Conservation (phyloP, 176 grass and related monocot species). For the Calamus simplicifolius region DNA sequence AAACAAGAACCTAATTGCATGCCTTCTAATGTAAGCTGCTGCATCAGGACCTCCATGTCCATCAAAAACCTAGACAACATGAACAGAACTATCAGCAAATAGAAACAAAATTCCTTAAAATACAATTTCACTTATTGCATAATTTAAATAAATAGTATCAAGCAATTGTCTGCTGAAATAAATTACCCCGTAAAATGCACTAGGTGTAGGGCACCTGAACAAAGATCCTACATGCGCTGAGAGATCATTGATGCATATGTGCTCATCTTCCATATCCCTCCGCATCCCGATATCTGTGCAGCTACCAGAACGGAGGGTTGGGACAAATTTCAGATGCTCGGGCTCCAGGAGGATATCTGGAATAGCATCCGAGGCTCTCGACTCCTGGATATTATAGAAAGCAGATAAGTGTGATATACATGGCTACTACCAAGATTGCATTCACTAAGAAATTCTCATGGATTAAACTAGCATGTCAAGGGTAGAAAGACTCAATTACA, state of each 20-base stretch:
- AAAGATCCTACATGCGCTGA: slow-evolving; percentile 49
- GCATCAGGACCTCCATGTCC: slow-evolving; percentile 88
- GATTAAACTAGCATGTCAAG: too few species aligned
- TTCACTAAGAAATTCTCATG: too few species aligned
- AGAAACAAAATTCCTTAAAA: not conserved
- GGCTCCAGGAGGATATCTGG: slow-evolving; percentile 17
- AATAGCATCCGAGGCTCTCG: slow-evolving; percentile 21
- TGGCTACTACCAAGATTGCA: too few species aligned
- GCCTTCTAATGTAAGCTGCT: slow-evolving; percentile 70
- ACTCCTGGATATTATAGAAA: slow-evolving; percentile 25
- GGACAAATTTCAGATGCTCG: slow-evolving; percentile 27
- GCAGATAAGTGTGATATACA: too few species aligned
- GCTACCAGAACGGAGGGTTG: slow-evolving; percentile 69
- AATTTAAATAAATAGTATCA: not conserved
- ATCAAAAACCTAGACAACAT: slow-evolving; percentile 63
- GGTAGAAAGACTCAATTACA: too few species aligned
- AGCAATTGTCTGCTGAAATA: slow-evolving; percentile 4
- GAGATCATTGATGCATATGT: slow-evolving; percentile 82
- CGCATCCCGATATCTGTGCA: slow-evolving; percentile 78
- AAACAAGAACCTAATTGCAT: slow-evolving; percentile 64
- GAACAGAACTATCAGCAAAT: not conserved
- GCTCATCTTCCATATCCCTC: slow-evolving; percentile 84
- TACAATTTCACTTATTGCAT: not conserved
- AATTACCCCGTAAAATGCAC: slow-evolving; percentile 80
- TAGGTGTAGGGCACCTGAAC: slow-evolving; percentile 48